Percentiles rank a stretch among this genome's conserved stretches.
Conservation (phyloP, 106 monocot genomes). For the Acorus calamus region DNA sequence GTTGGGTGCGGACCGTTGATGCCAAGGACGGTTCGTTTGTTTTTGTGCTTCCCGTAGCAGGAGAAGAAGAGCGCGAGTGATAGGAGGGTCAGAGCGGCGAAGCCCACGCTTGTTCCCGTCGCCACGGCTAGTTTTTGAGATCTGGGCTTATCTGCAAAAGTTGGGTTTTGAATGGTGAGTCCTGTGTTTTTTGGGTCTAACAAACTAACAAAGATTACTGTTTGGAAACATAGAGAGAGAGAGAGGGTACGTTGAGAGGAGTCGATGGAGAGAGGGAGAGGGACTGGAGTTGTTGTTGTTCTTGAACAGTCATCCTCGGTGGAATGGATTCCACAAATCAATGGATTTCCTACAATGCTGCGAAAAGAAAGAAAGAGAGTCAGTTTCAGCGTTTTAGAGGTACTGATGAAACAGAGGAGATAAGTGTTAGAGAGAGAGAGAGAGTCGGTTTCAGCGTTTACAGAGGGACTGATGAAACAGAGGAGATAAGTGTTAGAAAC, state of each 20-base stretch:
- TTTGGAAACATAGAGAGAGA: too few relatives aligned
- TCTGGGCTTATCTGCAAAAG: conserved; percentile 25
- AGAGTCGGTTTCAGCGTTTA: too few relatives aligned
- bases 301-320: conserved; percentile 38
- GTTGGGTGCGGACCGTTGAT: conserved; percentile 24
- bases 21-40: conserved; percentile 32
- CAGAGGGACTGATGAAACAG: too few relatives aligned
- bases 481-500: too few relatives aligned
- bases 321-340: conserved; percentile 59
- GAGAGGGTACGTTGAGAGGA: conserved; percentile 3
- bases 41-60: conserved; percentile 41
- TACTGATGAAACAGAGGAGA: too few relatives aligned
- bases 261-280: conserved; percentile 40
- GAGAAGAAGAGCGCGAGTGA: conserved; percentile 29
- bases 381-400: too few relatives aligned
- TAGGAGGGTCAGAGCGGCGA: conserved; percentile 27
- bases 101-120: conserved; percentile 51
- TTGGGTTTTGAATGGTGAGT: too few relatives aligned
- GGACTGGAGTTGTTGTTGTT: conserved; percentile 10
- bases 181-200: too few relatives aligned
- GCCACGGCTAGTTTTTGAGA: conserved; percentile 54
- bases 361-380: not conserved
- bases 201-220: too few relatives aligned
- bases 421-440: too few relatives aligned
- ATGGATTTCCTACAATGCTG: conserved; percentile 74